These are phyloP conservation scores for Pseudogymnoascus sp. DNA, from an alignment of 2,329 filamentous ascomycete species.

Conservation along the genomic window DNA sequence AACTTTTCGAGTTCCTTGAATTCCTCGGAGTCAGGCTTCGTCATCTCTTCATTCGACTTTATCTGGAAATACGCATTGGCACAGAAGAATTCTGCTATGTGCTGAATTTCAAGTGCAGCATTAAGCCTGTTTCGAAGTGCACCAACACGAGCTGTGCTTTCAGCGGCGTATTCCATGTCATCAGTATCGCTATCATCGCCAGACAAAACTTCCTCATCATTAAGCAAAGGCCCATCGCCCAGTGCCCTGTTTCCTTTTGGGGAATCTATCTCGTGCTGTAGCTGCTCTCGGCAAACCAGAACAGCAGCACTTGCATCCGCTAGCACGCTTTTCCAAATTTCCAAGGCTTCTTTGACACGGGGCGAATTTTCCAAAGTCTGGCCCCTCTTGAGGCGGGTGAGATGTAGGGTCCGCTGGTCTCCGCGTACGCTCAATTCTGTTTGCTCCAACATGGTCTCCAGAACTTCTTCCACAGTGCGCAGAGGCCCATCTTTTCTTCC, in stretches of 20 bases:
- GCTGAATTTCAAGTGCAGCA: constrained; percentile 67
- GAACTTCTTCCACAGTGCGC: constrained; percentile 75
- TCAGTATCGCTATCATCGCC: constrained; percentile 27
- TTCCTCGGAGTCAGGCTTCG: constrained; percentile 57
- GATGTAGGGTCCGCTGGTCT: constrained; percentile 60
- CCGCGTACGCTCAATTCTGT: constrained; percentile 59
- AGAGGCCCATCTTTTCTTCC: constrained; percentile 60
- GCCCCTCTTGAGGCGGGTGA: constrained; percentile 67
- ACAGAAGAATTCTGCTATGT: constrained; percentile 76
- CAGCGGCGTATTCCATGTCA: neutral
- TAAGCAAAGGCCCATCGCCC: constrained; percentile 14
- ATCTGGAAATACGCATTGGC: constrained; percentile 80
- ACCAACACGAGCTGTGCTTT: constrained; percentile 36
- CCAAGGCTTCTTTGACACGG: constrained; percentile 57
- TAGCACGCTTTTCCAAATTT: constrained; percentile 57
- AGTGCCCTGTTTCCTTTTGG: constrained; percentile 19
- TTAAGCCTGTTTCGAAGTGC: constrained; percentile 60
- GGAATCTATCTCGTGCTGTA: constrained; percentile 42
- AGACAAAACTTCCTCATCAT: constrained; percentile 25
- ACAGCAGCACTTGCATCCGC: constrained; percentile 46
- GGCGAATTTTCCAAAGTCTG: constrained; percentile 74
- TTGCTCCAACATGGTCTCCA: constrained; percentile 86
- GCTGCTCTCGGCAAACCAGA: constrained; percentile 53
- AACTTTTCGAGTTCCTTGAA: constrained; percentile 59
- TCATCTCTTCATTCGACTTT: constrained; percentile 60